phyloP scores from a whole-genome alignment of 108 stramenopile genomes.

The Chaetoceros tenuissimus region DNA sequence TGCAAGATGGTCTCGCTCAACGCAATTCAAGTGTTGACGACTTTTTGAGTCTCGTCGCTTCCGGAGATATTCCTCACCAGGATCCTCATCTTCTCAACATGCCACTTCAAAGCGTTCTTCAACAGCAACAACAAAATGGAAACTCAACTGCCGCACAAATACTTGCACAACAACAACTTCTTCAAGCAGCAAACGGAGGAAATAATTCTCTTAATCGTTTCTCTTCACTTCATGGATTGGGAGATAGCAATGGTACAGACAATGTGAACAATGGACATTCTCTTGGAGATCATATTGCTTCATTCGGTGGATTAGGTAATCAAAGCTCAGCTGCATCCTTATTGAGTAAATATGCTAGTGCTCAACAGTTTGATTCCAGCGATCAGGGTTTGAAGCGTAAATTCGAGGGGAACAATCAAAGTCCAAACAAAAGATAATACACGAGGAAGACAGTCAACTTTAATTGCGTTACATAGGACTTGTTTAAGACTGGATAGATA shows the following conservation, averaged over 20 bases:
- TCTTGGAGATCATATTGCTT: neutral
- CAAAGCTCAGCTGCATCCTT: neutral
- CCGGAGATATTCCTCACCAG: conserved; percentile 84
- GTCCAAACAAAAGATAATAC: too few species aligned
- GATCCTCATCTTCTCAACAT: conserved; percentile 72
- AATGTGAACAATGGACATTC: neutral
- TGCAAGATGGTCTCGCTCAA: conserved; percentile 51
- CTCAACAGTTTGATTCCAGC: too few species aligned
- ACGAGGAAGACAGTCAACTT: too few species aligned
- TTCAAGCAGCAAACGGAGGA: conserved; percentile 28
- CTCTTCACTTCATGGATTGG: neutral
- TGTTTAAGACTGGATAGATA: too few species aligned
- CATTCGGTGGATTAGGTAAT: neutral
- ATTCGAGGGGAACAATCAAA: too few species aligned
- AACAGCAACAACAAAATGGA: conserved; percentile 9
- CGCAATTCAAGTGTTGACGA: conserved; percentile 82
- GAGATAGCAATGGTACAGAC: neutral
- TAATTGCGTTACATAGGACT: too few species aligned
- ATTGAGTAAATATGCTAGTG: neutral
- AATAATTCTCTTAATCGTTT: conserved; percentile 12
- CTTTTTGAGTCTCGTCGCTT: conserved; percentile 76
- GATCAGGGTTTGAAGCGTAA: too few species aligned
- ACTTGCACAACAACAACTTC: conserved; percentile 32
- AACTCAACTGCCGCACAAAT: conserved; percentile 9
- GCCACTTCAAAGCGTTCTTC: conserved; percentile 48